Evolutionary conservation across 179 eudicot species (phyloP).

Genomic region (Drosera spatulata): DNA sequence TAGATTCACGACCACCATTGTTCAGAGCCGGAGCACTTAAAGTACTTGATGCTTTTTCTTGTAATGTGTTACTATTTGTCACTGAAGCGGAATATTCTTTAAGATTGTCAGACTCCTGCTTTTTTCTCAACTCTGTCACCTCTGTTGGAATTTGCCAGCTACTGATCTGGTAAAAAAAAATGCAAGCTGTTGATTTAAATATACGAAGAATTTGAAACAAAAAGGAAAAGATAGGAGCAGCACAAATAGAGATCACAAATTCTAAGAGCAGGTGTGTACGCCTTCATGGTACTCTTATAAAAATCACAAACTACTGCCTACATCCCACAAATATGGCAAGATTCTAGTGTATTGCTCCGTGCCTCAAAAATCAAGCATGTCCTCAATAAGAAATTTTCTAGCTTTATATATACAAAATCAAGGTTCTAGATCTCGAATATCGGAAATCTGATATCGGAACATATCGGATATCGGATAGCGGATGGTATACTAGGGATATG

Average conservation of each 20-base stretch:
- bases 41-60: slow-evolving; percentile 55
- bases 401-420: no score
- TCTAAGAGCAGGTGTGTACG: no score
- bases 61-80: slow-evolving; percentile 27
- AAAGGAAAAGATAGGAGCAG: neutral
- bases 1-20: slow-evolving; percentile 92
- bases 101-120: slow-evolving; percentile 47
- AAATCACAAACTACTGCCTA: no score
- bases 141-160: slow-evolving; percentile 96
- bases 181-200: slow-evolving; percentile 1
- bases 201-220: neutral
- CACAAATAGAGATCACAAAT: neutral
- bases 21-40: slow-evolving; percentile 85
- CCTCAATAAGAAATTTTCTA: no score
- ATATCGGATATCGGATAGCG: no score
- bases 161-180: slow-evolving; percentile 49
- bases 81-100: slow-evolving; percentile 43
- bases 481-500: no score
- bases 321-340: no score
- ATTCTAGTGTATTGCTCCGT: no score
- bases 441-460: no score
- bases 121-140: slow-evolving; percentile 66
- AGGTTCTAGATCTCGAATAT: no score
- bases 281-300: no score
- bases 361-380: no score